A percentile compares a stretch with the other conserved stretches of the same genome.
Evolutionary conservation across 2,329 filamentous ascomycete genomes (phyloP).

Genomic region (Trichoderma breve): DNA sequence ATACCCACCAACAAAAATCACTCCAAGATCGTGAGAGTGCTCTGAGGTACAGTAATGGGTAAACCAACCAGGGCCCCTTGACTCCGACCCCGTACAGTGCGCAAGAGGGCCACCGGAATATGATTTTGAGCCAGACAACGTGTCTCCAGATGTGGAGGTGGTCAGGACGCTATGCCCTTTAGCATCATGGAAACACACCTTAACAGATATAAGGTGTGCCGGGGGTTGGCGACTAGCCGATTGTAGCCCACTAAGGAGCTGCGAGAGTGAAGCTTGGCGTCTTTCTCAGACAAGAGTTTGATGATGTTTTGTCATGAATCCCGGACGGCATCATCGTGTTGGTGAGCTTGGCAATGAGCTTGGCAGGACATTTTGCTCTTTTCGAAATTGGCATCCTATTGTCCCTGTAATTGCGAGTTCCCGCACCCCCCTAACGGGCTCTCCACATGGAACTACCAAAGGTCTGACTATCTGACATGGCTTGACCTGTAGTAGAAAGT

Average conservation of each 20-base stretch:
- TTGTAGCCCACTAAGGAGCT: background rate
- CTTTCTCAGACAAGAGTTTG: background rate
- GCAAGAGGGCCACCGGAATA: background rate
- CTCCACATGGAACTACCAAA: background rate
- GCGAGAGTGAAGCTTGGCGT: background rate
- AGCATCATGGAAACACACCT: slow-evolving; percentile 10
- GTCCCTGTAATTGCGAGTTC: background rate
- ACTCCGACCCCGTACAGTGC: slow-evolving; percentile 2
- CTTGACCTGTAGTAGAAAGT: background rate
- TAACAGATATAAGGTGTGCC: slow-evolving; percentile 23
- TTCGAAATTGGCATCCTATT: background rate
- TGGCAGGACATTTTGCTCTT: background rate
- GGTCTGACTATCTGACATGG: slow-evolving; percentile 1
- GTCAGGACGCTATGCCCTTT: slow-evolving; percentile 6
- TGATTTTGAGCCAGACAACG: slow-evolving; percentile 9
- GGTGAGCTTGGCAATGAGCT: slow-evolving; percentile 6
- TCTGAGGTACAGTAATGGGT: background rate
- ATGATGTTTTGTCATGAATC: background rate
- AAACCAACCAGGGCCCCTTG: background rate
- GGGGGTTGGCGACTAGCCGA: slow-evolving; percentile 14
- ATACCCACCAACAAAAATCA: background rate
- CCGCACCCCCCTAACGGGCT: background rate
- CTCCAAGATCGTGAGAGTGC: background rate
- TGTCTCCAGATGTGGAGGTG: slow-evolving; percentile 7
- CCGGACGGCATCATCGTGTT: background rate